A percentile compares a stretch with the other conserved stretches of the same genome.
Evolutionary conservation across 1,139 yeast genomes (phyloP).

Genomic region (Kurtzmaniella quercitrusa): DNA sequence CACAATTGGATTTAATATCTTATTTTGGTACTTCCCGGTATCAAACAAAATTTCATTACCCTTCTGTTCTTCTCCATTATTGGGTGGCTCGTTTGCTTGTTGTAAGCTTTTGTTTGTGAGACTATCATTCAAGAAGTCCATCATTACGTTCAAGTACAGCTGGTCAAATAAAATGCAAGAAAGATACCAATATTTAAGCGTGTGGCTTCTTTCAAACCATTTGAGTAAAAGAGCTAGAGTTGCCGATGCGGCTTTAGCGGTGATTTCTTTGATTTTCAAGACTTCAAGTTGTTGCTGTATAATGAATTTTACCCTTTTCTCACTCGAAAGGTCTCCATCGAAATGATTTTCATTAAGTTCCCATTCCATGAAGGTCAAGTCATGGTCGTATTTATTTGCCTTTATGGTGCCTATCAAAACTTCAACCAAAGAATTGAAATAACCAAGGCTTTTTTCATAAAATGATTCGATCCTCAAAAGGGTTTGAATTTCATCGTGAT

Average conservation of each 20-base stretch:
- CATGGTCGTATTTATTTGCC: constrained; percentile 38
- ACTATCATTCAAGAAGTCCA: constrained; percentile 37
- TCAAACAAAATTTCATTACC: constrained; percentile 35
- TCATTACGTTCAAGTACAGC: constrained; percentile 45
- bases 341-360: constrained; percentile 30
- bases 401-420: constrained; percentile 63
- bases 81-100: constrained; percentile 9
- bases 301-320: constrained; percentile 21
- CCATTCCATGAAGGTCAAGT: constrained; percentile 33
- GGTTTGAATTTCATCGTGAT: constrained; percentile 33
- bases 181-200: constrained; percentile 74
- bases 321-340: constrained; percentile 16
- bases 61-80: constrained; percentile 5
- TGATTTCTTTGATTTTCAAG: constrained; percentile 56
- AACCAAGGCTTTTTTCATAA: constrained; percentile 49
- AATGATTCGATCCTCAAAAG: constrained; percentile 58
- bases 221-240: constrained; percentile 50
- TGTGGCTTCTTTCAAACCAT: constrained; percentile 80
- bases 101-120: constrained; percentile 37
- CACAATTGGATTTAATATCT: constrained; percentile 44
- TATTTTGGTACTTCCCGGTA: constrained; percentile 32
- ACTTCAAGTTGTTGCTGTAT: constrained; percentile 49
- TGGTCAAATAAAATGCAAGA: constrained; percentile 73
- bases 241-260: constrained; percentile 59
- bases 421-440: constrained; percentile 58